A percentile compares a stretch with the other conserved stretches of the same genome.
These are phyloP conservation scores for Aspergillus spinulosporus DNA, from an alignment of 2,329 filamentous ascomycete genomes.

Conservation along the genomic window DNA sequence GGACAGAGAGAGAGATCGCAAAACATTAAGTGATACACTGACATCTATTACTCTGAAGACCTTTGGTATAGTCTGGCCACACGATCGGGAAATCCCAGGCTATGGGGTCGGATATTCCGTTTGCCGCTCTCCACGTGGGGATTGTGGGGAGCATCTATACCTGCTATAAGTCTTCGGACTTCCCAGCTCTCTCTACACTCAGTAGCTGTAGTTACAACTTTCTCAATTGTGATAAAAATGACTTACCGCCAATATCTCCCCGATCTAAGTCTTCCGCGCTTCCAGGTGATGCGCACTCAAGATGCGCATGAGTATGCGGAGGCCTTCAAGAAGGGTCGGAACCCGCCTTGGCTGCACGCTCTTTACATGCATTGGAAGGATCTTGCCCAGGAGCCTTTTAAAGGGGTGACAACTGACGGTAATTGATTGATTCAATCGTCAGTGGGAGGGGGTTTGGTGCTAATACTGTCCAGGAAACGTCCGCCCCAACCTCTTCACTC, in stretches of 20 bases:
- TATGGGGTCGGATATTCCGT: constrained; percentile 15
- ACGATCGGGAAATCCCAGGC: not conserved
- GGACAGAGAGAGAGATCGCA: constrained; percentile 41
- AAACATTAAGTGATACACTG: not conserved
- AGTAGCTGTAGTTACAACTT: not conserved
- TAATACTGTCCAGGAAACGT: constrained; percentile 47
- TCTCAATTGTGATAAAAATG: constrained; percentile 10
- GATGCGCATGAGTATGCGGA: constrained; percentile 63
- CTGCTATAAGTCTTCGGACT: not conserved
- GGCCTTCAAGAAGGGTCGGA: constrained; percentile 58
- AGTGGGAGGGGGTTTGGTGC: not conserved
- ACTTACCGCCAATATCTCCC: constrained; percentile 62
- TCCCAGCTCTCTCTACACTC: not conserved
- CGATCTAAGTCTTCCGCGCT: constrained; percentile 61
- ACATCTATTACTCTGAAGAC: not conserved
- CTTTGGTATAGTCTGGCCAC: not conserved
- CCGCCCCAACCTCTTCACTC: constrained; percentile 54
- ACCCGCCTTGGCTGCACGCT: constrained; percentile 67
- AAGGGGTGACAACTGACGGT: constrained; percentile 70
- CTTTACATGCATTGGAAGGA: constrained; percentile 61
- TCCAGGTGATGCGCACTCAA: constrained; percentile 63
- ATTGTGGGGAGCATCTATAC: constrained; percentile 17
- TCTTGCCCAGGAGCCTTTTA: constrained; percentile 64
- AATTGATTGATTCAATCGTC: constrained; percentile 18
- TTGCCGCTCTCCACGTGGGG: constrained; percentile 19